phyloP scores from a whole-genome alignment of 2,329 filamentous ascomycete species.

The Neocatenulostroma microsporum region DNA sequence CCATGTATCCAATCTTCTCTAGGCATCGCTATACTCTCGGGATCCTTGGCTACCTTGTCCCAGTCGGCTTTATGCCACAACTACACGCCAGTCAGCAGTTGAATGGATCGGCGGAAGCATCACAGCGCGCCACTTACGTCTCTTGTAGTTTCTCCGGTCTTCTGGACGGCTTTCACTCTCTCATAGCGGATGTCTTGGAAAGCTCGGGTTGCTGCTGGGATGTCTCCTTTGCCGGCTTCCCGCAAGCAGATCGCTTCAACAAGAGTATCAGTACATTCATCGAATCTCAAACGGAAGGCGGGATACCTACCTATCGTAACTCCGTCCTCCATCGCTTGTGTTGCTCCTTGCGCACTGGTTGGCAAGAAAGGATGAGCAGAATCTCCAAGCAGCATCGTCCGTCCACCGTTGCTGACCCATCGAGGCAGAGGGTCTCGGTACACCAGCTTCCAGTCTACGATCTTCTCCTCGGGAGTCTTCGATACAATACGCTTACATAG shows the following conservation, averaged over 20 bases:
- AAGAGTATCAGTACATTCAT: no score
- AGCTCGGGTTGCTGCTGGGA: slow-evolving; percentile 23
- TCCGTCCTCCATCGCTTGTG: slow-evolving; percentile 47
- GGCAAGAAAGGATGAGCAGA: slow-evolving; percentile 48
- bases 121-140: neutral
- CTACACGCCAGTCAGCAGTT: slow-evolving; percentile 3
- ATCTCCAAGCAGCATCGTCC: slow-evolving; percentile 45
- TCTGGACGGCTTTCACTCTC: slow-evolving; percentile 12
- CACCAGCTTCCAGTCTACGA: slow-evolving; percentile 49
- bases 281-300: no score
- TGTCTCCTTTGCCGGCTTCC: slow-evolving; percentile 34
- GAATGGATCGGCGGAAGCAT: neutral
- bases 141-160: slow-evolving; percentile 13
- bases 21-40: slow-evolving; percentile 39
- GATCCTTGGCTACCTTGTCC: slow-evolving; percentile 38
- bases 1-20: slow-evolving; percentile 44
- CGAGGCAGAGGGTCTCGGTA: slow-evolving; percentile 48
- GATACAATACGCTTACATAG: slow-evolving; percentile 41
- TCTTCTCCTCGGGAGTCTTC: slow-evolving; percentile 24
- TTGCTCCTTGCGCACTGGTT: slow-evolving; percentile 46
- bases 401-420: slow-evolving; percentile 44
- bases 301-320: no score
- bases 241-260: slow-evolving; percentile 38
- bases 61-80: slow-evolving; percentile 49
- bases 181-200: slow-evolving; percentile 17